Conservation (phyloP, 2,329 filamentous ascomycete species). For the Phyllosticta ampelicida region DNA sequence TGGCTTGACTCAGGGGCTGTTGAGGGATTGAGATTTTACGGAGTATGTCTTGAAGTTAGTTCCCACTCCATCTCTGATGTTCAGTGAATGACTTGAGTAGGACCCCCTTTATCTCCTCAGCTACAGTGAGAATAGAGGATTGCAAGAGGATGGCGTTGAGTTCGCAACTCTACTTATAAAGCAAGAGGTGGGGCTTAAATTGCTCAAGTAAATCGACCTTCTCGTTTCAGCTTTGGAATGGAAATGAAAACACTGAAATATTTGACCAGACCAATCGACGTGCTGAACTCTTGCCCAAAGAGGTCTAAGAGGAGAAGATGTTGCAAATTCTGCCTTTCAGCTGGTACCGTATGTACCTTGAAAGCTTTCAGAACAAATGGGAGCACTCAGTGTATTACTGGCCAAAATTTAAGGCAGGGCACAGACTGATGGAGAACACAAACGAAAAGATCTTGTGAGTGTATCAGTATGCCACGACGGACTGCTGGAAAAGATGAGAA, state of each 20-base stretch:
- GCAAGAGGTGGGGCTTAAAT: neutral
- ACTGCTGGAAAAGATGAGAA: neutral
- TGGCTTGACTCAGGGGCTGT: neutral
- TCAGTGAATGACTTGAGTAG: neutral
- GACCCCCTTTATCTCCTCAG: neutral
- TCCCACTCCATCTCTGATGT: no score
- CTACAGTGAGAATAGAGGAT: neutral
- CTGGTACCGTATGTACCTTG: neutral
- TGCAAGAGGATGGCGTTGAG: neutral
- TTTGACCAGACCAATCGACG: neutral
- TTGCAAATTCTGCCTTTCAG: neutral
- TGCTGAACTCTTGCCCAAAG: neutral
- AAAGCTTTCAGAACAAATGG: neutral
- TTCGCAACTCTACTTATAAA: neutral
- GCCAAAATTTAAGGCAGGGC: accelerated
- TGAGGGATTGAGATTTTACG: neutral
- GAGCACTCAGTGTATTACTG: neutral
- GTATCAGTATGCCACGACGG: neutral
- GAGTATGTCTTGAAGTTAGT: neutral
- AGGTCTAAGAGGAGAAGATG: neutral
- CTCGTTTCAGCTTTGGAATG: no score
- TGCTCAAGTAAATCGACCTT: neutral
- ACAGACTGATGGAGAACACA: neutral
- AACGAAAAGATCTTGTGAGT: neutral
- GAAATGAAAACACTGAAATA: no score